Evolutionary conservation across 495 filamentous ascomycete species (phyloP).

Genomic region (Penicillium arizonense): DNA sequence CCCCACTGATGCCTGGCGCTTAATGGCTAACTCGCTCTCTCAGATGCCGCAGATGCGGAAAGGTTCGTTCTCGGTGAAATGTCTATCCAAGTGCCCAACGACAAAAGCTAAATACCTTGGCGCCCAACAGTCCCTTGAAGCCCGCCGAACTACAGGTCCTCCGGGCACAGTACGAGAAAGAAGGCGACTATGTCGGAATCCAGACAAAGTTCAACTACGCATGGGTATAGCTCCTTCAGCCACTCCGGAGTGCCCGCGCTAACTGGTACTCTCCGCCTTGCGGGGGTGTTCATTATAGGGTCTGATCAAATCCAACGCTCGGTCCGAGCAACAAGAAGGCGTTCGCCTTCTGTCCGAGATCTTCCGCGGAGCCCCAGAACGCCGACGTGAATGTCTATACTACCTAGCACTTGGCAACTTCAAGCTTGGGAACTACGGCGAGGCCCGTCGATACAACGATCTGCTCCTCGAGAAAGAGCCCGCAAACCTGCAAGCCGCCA

Average conservation of each 20-base stretch:
- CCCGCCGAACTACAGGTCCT: slow-evolving; percentile 87
- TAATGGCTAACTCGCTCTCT: slow-evolving; percentile 14
- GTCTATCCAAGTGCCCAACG: no score
- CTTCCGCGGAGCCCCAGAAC: slow-evolving; percentile 86
- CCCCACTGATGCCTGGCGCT: slow-evolving; percentile 15
- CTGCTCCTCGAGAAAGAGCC: slow-evolving; percentile 85
- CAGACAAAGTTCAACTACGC: slow-evolving; percentile 99
- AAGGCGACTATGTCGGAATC: slow-evolving; percentile 91
- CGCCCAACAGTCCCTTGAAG: slow-evolving; percentile 67
- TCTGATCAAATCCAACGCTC: slow-evolving; percentile 84
- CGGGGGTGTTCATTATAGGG: slow-evolving; percentile 54
- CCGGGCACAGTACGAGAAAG: slow-evolving; percentile 90
- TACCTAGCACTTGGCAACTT: slow-evolving; percentile 96
- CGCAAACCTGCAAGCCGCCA: slow-evolving; percentile 81
- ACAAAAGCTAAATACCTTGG: slow-evolving; percentile 10
- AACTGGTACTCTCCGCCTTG: slow-evolving; percentile 10
- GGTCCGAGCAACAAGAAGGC: slow-evolving; percentile 89
- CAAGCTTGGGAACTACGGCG: slow-evolving; percentile 95
- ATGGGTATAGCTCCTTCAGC: slow-evolving; percentile 61
- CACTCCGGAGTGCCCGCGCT: slow-evolving; percentile 3
- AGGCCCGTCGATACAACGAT: slow-evolving; percentile 93
- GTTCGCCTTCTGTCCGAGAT: slow-evolving; percentile 94
- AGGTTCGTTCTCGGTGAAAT: slow-evolving; percentile 62
- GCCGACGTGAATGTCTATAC: slow-evolving; percentile 95
- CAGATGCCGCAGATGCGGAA: slow-evolving; percentile 97